A percentile compares a stretch with the other conserved stretches of the same genome.
Conservation (phyloP, 176 grass and related monocot genomes). For the Phoenix roebelenii region DNA sequence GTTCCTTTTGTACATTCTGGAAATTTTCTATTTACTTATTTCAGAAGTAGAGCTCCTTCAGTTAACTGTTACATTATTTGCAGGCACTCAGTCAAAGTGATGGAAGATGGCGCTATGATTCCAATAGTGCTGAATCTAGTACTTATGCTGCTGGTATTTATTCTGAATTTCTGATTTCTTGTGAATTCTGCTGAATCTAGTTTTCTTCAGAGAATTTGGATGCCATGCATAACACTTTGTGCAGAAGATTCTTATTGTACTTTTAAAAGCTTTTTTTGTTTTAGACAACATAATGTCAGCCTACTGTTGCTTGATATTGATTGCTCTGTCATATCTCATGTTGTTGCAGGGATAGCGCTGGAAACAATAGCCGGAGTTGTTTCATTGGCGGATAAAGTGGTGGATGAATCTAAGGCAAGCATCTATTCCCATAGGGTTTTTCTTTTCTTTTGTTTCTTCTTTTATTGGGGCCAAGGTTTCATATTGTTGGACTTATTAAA, state of each 20-base stretch:
- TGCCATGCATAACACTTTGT: no score
- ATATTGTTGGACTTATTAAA: no score
- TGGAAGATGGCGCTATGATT: constrained; percentile 87
- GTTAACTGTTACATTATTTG: constrained; percentile 4
- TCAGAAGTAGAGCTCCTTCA: no score
- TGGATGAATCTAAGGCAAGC: constrained; percentile 67
- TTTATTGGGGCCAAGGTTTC: no score
- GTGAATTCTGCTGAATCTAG: not conserved
- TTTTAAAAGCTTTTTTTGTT: not conserved
- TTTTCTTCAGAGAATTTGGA: no score
- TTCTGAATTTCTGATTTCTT: constrained; percentile 13
- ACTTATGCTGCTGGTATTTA: constrained; percentile 78
- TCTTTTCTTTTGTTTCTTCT: no score
- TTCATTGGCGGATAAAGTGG: constrained; percentile 50
- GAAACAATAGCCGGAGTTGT: constrained; percentile 71
- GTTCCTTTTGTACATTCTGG: not conserved
- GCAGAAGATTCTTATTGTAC: no score
- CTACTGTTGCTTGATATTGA: not conserved
- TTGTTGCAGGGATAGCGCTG: constrained; percentile 63
- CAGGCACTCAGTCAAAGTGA: constrained; percentile 94
- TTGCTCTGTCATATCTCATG: constrained; percentile 2
- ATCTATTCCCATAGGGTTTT: no score
- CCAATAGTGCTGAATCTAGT: constrained; percentile 83
- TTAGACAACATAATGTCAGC: not conserved
- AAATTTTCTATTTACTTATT: not conserved